Evolutionary conservation across 495 filamentous ascomycete genomes (phyloP).

Genomic region (Neurospora sp.): DNA sequence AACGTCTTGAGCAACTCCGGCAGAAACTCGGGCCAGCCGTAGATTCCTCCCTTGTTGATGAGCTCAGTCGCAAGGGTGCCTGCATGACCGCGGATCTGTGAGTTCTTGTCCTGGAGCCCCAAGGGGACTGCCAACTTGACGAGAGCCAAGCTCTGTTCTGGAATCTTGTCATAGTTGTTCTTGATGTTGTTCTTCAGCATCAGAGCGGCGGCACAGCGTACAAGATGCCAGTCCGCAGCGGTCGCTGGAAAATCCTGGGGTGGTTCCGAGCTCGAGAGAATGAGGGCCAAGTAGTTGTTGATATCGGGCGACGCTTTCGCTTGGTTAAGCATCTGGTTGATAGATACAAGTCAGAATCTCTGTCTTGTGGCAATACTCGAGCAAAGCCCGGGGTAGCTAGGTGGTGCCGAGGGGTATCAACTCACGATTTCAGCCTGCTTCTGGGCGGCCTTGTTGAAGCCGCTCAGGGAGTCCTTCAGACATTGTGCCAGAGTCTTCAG

Average conservation of each 20-base stretch:
- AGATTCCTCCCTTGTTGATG: constrained; percentile 70
- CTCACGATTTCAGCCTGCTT: constrained; percentile 69
- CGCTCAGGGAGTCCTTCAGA: constrained; percentile 84
- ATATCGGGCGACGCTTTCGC: constrained; percentile 87
- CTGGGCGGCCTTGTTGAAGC: constrained; percentile 63
- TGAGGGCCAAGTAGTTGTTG: constrained; percentile 91
- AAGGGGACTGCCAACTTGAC: constrained; percentile 69
- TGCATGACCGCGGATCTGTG: constrained; percentile 76
- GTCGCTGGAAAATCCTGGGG: constrained; percentile 48
- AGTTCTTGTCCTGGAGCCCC: constrained; percentile 69
- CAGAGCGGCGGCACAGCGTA: constrained; percentile 78
- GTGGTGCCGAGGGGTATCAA: not conserved
- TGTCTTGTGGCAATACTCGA: not conserved
- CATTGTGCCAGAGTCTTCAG: constrained; percentile 81
- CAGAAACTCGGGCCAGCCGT: constrained; percentile 85
- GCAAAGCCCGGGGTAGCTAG: not conserved
- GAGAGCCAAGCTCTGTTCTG: constrained; percentile 56
- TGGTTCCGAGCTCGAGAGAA: constrained; percentile 63
- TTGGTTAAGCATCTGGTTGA: constrained; percentile 77
- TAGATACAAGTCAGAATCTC: constrained; percentile 15
- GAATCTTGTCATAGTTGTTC: constrained; percentile 57
- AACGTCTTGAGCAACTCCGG: constrained; percentile 69
- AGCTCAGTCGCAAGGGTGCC: constrained; percentile 96
- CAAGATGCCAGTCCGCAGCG: constrained; percentile 52
- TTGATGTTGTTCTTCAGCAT: constrained; percentile 93